phyloP scores from a whole-genome alignment of 108 stramenopile species.

The Fragilaria radians region DNA sequence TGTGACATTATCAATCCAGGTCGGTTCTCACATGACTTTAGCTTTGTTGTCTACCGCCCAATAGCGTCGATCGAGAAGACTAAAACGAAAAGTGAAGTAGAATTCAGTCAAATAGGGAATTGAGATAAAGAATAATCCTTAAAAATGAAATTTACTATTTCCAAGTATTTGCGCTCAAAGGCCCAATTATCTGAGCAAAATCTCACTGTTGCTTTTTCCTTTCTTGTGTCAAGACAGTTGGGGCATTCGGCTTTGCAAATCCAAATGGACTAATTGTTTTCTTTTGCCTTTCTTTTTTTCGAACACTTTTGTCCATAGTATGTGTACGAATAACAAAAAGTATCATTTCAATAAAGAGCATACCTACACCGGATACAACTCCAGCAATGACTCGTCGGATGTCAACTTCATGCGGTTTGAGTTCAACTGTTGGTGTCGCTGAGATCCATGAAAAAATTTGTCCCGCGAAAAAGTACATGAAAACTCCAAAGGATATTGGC shows the following conservation, averaged over 20 bases:
- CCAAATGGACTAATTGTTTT: constrained; percentile 46
- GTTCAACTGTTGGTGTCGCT: neutral
- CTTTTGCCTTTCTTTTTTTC: constrained; percentile 51
- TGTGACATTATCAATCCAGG: constrained; percentile 54
- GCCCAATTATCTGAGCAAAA: too few species aligned
- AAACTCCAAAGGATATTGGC: constrained; percentile 71
- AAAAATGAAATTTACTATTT: too few species aligned
- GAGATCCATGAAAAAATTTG: constrained; percentile 28
- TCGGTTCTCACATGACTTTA: constrained; percentile 35
- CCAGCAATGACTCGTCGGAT: constrained; percentile 66
- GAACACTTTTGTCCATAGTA: constrained; percentile 55
- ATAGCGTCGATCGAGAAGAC: constrained; percentile 17
- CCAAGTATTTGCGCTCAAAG: too few species aligned
- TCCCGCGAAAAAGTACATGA: constrained; percentile 82
- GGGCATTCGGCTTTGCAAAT: constrained; percentile 13
- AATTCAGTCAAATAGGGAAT: constrained; percentile 24
- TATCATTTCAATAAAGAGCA: constrained; percentile 86
- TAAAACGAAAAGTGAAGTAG: constrained; percentile 33
- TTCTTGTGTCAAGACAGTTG: neutral
- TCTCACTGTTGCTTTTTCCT: too few species aligned
- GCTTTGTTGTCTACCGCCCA: constrained; percentile 52
- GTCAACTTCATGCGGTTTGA: constrained; percentile 23
- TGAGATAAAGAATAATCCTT: too few species aligned
- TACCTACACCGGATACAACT: constrained; percentile 62
- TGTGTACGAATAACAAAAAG: constrained; percentile 83